phyloP scores from a whole-genome alignment of 441 rosid species.

The Gossypium trilobum region DNA sequence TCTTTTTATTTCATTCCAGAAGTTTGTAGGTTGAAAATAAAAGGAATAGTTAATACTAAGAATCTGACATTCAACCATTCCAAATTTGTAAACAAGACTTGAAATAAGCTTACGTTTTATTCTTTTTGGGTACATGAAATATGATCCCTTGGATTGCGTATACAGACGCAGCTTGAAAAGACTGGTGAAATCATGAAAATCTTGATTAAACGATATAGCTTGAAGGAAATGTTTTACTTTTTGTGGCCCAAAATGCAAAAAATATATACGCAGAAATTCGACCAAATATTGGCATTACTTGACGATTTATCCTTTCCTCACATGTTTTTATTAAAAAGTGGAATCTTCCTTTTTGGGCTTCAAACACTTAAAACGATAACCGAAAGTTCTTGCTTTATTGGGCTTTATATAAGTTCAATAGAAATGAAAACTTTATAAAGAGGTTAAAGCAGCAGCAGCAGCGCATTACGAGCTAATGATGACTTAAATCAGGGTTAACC shows the following conservation, averaged over 20 bases:
- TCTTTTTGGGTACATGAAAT: not conserved
- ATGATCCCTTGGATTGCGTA: not conserved
- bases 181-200: slow-evolving; percentile 5
- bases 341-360: not conserved
- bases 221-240: slow-evolving; percentile 19
- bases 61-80: too few species aligned
- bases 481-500: not conserved
- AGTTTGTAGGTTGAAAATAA: too few species aligned
- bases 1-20: too few species aligned
- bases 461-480: too few species aligned
- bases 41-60: too few species aligned
- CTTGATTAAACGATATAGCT: slow-evolving; percentile 14
- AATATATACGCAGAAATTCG: not conserved
- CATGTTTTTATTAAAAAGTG: not conserved
- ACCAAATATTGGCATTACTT: not conserved
- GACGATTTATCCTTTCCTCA: not conserved
- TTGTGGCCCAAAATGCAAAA: not conserved
- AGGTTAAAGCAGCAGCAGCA: not conserved
- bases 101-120: too few species aligned
- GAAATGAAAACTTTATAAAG: not conserved
- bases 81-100: too few species aligned
- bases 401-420: too few species aligned
- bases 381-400: not conserved
- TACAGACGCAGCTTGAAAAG: not conserved
- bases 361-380: not conserved